A percentile compares a stretch with the other conserved stretches of the same genome.
phyloP scores from a whole-genome alignment of 1,284 basidiomycete species.

The Inonotus obliquus region DNA sequence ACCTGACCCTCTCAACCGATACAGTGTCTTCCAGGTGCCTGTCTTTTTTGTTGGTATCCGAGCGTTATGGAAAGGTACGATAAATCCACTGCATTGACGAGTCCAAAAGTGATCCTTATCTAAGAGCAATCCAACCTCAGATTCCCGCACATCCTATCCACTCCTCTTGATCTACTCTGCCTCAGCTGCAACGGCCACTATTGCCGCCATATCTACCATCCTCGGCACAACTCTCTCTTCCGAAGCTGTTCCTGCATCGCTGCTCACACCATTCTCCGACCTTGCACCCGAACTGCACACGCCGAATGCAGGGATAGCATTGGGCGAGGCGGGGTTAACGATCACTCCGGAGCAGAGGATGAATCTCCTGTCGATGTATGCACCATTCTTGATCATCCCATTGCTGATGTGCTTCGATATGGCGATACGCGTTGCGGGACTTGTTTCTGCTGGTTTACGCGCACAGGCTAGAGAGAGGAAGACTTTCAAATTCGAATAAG shows the following conservation, averaged over 20 bases:
- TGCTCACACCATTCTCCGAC: conserved; percentile 1
- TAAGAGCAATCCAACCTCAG: conserved; percentile 33
- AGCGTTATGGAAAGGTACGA: conserved; percentile 61
- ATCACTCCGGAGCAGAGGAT: conserved; percentile 41
- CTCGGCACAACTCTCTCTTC: conserved; percentile 40
- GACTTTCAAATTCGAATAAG: neutral
- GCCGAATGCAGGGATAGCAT: neutral
- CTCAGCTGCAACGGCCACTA: conserved; percentile 71
- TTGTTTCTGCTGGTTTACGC: conserved; percentile 24
- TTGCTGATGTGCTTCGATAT: conserved; percentile 72
- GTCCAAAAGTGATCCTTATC: neutral
- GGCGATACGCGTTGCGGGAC: conserved; percentile 35
- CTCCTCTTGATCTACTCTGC: conserved; percentile 71
- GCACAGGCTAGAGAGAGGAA: conserved; percentile 15
- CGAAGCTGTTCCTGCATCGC: conserved; percentile 27
- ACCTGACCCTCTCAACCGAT: conserved; percentile 4
- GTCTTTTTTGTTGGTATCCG: conserved; percentile 65
- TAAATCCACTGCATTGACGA: neutral
- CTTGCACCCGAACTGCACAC: neutral
- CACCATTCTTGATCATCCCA: conserved; percentile 74
- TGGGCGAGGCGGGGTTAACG: neutral
- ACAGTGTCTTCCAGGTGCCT: conserved; percentile 71
- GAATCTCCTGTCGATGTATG: conserved; percentile 64
- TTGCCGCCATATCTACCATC: conserved; percentile 64
- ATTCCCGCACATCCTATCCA: conserved; percentile 42